Percentiles rank a stretch among this genome's conserved stretches.
phyloP scores from a whole-genome alignment of 768 basidiomycete genomes.

The Lepiota brunneoincarnata region DNA sequence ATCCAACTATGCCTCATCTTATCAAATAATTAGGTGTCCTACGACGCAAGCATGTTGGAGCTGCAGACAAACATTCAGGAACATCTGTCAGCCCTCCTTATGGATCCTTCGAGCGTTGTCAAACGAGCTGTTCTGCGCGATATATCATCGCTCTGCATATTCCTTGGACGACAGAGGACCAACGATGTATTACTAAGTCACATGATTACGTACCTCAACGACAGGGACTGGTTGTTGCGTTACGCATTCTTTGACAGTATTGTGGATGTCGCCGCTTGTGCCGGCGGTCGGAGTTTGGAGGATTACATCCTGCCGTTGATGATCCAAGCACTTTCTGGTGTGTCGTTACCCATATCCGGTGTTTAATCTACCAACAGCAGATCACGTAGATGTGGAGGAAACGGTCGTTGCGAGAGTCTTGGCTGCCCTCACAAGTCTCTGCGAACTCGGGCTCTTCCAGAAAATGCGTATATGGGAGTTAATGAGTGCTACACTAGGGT shows the following conservation, averaged over 20 bases:
- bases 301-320: constrained; percentile 97
- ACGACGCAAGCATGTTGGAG: constrained; percentile 84
- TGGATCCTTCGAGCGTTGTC: constrained; percentile 86
- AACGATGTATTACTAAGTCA: constrained; percentile 93
- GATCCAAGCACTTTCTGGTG: constrained; percentile 93
- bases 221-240: constrained; percentile 89
- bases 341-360: constrained; percentile 16
- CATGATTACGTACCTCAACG: constrained; percentile 84
- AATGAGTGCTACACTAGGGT: constrained; percentile 83
- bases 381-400: constrained; percentile 84
- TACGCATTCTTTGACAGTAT: constrained; percentile 95
- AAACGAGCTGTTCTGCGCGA: constrained; percentile 88
- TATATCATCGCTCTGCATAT: constrained; percentile 87
- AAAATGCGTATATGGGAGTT: constrained; percentile 98
- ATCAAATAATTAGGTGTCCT: constrained; percentile 66
- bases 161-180: constrained; percentile 89
- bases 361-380: background rate
- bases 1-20: background rate
- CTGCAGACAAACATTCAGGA: constrained; percentile 85
- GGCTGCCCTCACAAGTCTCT: constrained; percentile 82
- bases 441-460: constrained; percentile 86
- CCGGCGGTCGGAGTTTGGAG: constrained; percentile 87
- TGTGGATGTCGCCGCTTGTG: constrained; percentile 92
- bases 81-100: constrained; percentile 79
- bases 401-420: constrained; percentile 90